A percentile compares a stretch with the other conserved stretches of the same genome.
These are phyloP conservation scores for Taphrina sp. DNA, from an alignment of 1,139 yeast genomes.

Conservation along the genomic window DNA sequence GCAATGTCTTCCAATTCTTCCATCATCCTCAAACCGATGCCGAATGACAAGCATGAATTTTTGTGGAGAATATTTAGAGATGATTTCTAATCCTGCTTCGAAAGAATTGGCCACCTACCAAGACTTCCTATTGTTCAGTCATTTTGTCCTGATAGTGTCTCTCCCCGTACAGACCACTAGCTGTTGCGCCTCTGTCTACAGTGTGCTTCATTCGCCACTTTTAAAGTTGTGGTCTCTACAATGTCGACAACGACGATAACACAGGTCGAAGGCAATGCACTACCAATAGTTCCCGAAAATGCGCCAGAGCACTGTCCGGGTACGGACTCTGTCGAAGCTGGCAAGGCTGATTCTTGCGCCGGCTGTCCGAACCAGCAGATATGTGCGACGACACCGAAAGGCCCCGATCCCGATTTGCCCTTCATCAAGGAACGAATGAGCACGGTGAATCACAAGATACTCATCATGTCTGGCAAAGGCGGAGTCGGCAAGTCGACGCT, in stretches of 20 bases:
- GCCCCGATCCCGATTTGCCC: constrained; percentile 93
- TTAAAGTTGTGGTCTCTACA: too few species aligned
- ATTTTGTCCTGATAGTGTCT: too few species aligned
- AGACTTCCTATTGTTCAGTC: too few species aligned
- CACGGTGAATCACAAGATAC: constrained; percentile 72
- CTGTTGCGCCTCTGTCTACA: too few species aligned
- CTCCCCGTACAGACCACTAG: too few species aligned
- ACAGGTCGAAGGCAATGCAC: constrained; percentile 16
- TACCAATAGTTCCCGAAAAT: constrained; percentile 24
- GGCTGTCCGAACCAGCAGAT: constrained; percentile 94
- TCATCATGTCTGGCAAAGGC: constrained; percentile 92
- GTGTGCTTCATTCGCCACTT: too few species aligned
- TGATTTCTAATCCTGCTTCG: too few species aligned
- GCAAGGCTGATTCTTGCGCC: constrained; percentile 86
- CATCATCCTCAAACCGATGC: too few species aligned
- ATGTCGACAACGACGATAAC: constrained; percentile 4
- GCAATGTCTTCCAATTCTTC: too few species aligned
- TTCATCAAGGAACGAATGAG: constrained; percentile 66
- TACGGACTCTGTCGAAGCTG: constrained; percentile 90
- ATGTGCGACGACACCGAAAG: constrained; percentile 84
- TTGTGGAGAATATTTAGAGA: too few species aligned
- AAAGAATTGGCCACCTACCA: too few species aligned
- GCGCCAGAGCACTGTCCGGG: constrained; percentile 88
- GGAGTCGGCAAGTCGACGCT: constrained; percentile 98
- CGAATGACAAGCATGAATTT: too few species aligned